These are phyloP conservation scores for Sesbania bispinosa DNA, from an alignment of 306 rosid species.

Conservation along the genomic window DNA sequence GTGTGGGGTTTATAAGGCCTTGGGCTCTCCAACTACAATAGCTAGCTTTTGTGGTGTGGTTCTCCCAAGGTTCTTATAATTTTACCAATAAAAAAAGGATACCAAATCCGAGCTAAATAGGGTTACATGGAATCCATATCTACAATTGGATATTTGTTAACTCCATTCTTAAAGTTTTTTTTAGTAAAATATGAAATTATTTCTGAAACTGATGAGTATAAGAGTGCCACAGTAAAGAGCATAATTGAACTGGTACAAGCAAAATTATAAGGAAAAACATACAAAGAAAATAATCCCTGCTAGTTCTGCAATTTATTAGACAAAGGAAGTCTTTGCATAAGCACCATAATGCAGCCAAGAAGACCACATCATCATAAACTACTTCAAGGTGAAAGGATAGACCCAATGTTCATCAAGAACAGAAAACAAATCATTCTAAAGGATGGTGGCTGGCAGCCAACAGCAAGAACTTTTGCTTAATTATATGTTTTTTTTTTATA, in stretches of 20 bases:
- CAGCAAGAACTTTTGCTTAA: constrained; percentile 3
- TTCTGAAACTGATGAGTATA: too few species aligned
- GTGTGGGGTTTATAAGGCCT: too few species aligned
- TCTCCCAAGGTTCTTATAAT: too few species aligned
- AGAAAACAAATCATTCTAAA: constrained; percentile 10
- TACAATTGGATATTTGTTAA: too few species aligned
- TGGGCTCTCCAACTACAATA: too few species aligned
- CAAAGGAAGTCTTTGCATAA: background rate
- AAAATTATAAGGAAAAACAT: background rate
- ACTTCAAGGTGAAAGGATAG: background rate
- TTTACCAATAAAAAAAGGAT: too few species aligned
- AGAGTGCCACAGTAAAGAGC: background rate
- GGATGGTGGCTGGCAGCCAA: constrained; percentile 1
- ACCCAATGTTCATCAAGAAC: background rate
- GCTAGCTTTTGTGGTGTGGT: too few species aligned
- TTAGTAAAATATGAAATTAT: too few species aligned
- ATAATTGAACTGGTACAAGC: background rate
- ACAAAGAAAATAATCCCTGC: background rate
- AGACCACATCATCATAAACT: background rate
- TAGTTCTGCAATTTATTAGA: background rate
- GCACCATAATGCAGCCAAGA: background rate
- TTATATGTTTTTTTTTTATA: background rate
- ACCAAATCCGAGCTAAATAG: too few species aligned
- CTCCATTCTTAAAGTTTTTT: too few species aligned
- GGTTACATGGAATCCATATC: too few species aligned